Evolutionary conservation across 2,329 filamentous ascomycete species (phyloP), one percentile per base, ranked within the genome.

Genomic region (Neofusicoccum cordaticola): DNA sequence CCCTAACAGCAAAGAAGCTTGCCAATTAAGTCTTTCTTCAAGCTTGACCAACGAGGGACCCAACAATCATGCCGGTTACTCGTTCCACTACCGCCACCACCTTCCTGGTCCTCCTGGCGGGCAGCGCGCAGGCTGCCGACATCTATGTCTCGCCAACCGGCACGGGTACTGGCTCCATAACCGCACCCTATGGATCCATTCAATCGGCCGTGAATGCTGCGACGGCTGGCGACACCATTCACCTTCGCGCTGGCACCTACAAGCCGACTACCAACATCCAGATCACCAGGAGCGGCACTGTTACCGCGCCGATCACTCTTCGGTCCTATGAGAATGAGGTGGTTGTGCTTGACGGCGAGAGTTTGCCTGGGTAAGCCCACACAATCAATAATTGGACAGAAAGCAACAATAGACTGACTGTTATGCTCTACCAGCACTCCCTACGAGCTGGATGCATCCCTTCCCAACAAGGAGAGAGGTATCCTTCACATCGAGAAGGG

Each of bases 81-180:
- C 17, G 31, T 31, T 62, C 35, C 47, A 41, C 17, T 45, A 62
- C 37, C 34, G 27, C 44, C 7, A 13, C 34, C 37, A 34, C 42
- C 34, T 11, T 51, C 13, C 35, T 62, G 19, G 19, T 37, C 13
- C 19, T 51, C n/a, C 45, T 62, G 19, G 17, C 51, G 4, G 44
- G 45, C 34, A 31, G 34, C 45, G 17, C 45, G 13, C 44, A 31
- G 11, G 67, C 66, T 27, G 68, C 68, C n/a, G 78, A 79, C 34
- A 76, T 82, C 65, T 83, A 79, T 68, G 82, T 84, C 31, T 79
- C 82, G 1, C 79, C 80, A 0, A 75, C 74, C 1, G 82, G 82
- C 13, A 67, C 68, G 7, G 79, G 78, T 22, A 74, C 75, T 4
- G 81, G 81, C 11, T 77, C 76, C 0, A 71, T 79, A 13, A 71